These are phyloP conservation scores for Mucor irregularis DNA, from an alignment of 371 early-diverging fungal genomes.

Conservation along the genomic window DNA sequence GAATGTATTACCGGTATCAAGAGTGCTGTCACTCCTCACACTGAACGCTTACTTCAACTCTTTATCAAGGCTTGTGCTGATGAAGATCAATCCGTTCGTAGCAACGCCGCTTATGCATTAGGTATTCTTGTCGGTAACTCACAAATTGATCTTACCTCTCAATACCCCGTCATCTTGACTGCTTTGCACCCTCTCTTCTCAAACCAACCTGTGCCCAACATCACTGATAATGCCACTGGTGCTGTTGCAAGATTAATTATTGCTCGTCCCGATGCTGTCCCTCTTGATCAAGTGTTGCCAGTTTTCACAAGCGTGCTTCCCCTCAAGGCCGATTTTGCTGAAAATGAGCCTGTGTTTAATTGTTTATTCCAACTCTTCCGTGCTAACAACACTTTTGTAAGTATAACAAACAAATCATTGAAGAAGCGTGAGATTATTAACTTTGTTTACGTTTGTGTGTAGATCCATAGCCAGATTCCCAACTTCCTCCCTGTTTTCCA, in stretches of 20 bases:
- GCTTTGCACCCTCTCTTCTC: constrained; percentile 76
- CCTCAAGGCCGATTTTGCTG: constrained; percentile 75
- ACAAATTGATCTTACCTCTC: constrained; percentile 67
- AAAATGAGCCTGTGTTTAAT: constrained; percentile 78
- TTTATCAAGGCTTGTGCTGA: constrained; percentile 75
- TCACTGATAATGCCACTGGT: constrained; percentile 82
- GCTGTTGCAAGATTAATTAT: constrained; percentile 39
- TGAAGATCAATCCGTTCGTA: constrained; percentile 79
- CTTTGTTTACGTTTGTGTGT: background rate
- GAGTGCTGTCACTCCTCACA: constrained; percentile 72
- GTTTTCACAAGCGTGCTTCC: constrained; percentile 72
- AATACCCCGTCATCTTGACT: constrained; percentile 72
- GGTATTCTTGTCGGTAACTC: constrained; percentile 75
- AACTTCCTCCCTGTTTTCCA: constrained; percentile 47
- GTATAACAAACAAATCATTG: no score
- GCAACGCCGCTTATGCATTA: constrained; percentile 84
- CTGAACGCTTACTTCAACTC: constrained; percentile 64
- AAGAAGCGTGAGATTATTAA: no score
- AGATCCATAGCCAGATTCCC: constrained; percentile 39
- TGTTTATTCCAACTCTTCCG: constrained; percentile 65
- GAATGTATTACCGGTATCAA: constrained; percentile 81
- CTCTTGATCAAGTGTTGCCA: constrained; percentile 76
- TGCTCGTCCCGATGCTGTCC: constrained; percentile 68
- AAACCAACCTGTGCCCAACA: constrained; percentile 61
- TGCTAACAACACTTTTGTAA: constrained; percentile 42